Evolutionary conservation across 768 basidiomycete species (phyloP), one percentile per base, ranked within the genome.

Genomic region (Collybia sp.): DNA sequence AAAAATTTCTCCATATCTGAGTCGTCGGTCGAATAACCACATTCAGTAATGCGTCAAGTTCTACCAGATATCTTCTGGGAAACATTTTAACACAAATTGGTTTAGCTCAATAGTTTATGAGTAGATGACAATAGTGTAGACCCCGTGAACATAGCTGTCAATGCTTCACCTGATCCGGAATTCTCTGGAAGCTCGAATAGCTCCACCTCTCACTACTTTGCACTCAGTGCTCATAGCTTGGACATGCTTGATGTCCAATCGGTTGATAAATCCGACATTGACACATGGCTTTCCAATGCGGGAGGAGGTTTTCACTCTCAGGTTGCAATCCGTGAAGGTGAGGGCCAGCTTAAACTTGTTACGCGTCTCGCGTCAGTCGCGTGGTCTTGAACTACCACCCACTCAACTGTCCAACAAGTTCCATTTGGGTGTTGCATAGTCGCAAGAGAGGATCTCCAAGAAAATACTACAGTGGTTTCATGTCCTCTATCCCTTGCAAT

Each of bases 51-150:
- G 89, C 77, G 88, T 46, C 65, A 81, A 30, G 76, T 88, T n/a
- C 56, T 93, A 52, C 79, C 84, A 0, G 77, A 85, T 48, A 53
- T 76, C 11, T 70, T 85, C 51, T 92, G 89, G 89, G 85, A 88
- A 64, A 85, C 82, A 5, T 91, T 83, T 62, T 92, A 66, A 62
- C 13, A 49, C 13, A 37, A 30, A 30, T 33, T 18, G n/a, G 11
- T 2, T 16, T 13, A 30, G 12, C 25, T 25, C 8, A 25, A 25
- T n/a, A n/a, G n/a, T 25, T 25, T 25, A 25, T 25, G 25, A 25
- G 8, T 25, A 25, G 25, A 25, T 25, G 25, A 4, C 25, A 25
- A 25, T n/a, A n/a, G n/a, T n/a, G n/a, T n/a, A n/a, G n/a, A 25
- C 25, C 25, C 8, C 25, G 8, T 3, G 25, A 25, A 25, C 25